A percentile compares a stretch with the other conserved stretches of the same genome.
phyloP scores from a whole-genome alignment of 2,329 filamentous ascomycete species.

The Ascomycota sp. region DNA sequence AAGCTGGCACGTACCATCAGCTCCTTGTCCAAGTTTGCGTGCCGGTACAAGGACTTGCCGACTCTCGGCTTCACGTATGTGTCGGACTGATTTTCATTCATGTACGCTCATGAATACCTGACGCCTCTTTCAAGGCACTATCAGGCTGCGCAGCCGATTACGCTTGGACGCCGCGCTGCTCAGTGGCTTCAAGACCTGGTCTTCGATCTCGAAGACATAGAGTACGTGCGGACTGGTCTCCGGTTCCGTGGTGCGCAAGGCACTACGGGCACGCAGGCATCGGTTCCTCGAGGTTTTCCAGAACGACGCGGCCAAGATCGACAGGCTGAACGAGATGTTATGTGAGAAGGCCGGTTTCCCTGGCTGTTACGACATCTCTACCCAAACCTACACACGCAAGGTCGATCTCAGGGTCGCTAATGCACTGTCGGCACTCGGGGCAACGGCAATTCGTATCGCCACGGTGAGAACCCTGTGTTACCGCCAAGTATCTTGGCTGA shows the following conservation, averaged over 20 bases:
- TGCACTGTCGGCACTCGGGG: slow-evolving; percentile 57
- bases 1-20: slow-evolving; percentile 64
- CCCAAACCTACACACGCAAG: slow-evolving; percentile 55
- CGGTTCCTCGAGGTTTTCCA: slow-evolving; percentile 34
- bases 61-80: slow-evolving; percentile 39
- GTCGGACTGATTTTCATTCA: too few species aligned
- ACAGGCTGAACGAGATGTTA: slow-evolving; percentile 32
- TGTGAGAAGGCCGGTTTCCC: slow-evolving; percentile 35
- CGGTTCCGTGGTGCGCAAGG: slow-evolving; percentile 50
- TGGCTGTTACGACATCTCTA: slow-evolving; percentile 31
- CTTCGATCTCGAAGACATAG: slow-evolving; percentile 53
- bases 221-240: slow-evolving; percentile 46
- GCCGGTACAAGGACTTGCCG: slow-evolving; percentile 48
- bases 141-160: slow-evolving; percentile 3
- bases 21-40: slow-evolving; percentile 53
- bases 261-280: slow-evolving; percentile 62
- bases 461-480: too few species aligned
- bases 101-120: background rate
- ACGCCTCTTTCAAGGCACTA: slow-evolving; percentile 22
- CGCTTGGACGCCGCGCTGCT: slow-evolving; percentile 14
- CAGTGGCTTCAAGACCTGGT: slow-evolving; percentile 49
- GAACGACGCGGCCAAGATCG: slow-evolving; percentile 26
- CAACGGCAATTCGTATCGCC: slow-evolving; percentile 30
- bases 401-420: slow-evolving; percentile 67
- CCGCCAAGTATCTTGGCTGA: too few species aligned